These are phyloP conservation scores for Quercus rubra DNA, from an alignment of 306 rosid species.

Conservation along the genomic window DNA sequence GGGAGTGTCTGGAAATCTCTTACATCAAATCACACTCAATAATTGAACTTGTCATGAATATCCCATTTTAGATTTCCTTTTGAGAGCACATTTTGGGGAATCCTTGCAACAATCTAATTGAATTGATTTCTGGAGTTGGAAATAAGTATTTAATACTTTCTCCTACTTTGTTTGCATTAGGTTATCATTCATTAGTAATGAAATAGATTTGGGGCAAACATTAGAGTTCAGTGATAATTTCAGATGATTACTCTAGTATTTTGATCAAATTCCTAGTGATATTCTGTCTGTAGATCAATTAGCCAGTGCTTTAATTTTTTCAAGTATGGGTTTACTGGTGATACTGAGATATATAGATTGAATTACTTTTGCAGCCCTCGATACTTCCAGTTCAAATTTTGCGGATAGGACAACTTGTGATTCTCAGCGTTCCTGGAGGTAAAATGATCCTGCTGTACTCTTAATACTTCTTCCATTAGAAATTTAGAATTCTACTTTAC, in stretches of 20 bases:
- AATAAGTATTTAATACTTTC: neutral
- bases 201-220: neutral
- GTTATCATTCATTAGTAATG: neutral
- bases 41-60: neutral
- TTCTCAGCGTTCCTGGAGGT: slow-evolving; percentile 93
- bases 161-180: neutral
- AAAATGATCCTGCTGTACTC: neutral
- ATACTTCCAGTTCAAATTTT: slow-evolving; percentile 89
- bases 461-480: neutral
- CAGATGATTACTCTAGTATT: neutral
- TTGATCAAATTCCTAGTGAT: neutral
- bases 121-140: neutral
- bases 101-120: neutral
- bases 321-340: neutral
- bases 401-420: slow-evolving; percentile 71
- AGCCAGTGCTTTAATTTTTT: neutral
- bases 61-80: neutral
- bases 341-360: slow-evolving; percentile 1
- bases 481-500: neutral
- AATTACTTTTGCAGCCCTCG: slow-evolving; percentile 63
- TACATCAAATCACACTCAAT: neutral
- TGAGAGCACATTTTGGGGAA: neutral
- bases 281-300: neutral
- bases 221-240: neutral
- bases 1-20: neutral